Conservation (phyloP, 2,329 filamentous ascomycete species). For the Clarireedia monteithiana region DNA sequence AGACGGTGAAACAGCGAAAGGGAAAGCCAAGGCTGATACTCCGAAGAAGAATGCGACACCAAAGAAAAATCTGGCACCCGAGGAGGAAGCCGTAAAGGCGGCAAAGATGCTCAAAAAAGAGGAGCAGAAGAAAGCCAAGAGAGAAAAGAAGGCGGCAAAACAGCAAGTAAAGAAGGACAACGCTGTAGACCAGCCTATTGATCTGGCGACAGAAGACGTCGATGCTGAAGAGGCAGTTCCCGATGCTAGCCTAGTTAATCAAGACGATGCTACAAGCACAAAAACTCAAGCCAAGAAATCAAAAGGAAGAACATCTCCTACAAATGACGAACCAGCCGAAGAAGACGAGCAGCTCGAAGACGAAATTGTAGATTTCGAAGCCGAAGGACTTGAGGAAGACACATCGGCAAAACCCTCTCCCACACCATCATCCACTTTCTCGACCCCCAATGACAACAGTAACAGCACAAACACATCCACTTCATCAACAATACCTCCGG, state of each 20-base stretch:
- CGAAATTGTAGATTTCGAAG: slow-evolving; percentile 38
- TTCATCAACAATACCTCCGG: slow-evolving; percentile 55
- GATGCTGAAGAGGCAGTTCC: slow-evolving; percentile 21
- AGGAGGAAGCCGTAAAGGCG: background rate
- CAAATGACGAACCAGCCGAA: slow-evolving; percentile 20
- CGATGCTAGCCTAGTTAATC: background rate
- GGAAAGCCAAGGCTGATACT: slow-evolving; percentile 26
- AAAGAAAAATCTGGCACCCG: slow-evolving; percentile 8
- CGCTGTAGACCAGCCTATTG: slow-evolving; percentile 3
- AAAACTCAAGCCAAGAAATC: slow-evolving; percentile 11
- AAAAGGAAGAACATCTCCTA: slow-evolving; percentile 11
- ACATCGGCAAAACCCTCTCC: slow-evolving; percentile 33
- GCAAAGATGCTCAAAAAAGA: slow-evolving; percentile 22
- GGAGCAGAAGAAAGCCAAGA: slow-evolving; percentile 29
- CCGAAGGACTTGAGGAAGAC: slow-evolving; percentile 40
- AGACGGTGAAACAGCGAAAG: background rate
- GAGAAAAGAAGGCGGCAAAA: slow-evolving; percentile 38
- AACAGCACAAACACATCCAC: slow-evolving; percentile 58
- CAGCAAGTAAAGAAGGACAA: slow-evolving; percentile 28
- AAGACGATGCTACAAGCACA: slow-evolving; percentile 11
- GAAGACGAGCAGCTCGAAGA: slow-evolving; percentile 19
- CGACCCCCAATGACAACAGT: slow-evolving; percentile 53
- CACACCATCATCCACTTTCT: slow-evolving; percentile 41
- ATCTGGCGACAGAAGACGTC: slow-evolving; percentile 12
- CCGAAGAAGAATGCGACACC: slow-evolving; percentile 30